Evolutionary conservation across 768 basidiomycete species (phyloP).

Genomic region (Boletus barrowsii): DNA sequence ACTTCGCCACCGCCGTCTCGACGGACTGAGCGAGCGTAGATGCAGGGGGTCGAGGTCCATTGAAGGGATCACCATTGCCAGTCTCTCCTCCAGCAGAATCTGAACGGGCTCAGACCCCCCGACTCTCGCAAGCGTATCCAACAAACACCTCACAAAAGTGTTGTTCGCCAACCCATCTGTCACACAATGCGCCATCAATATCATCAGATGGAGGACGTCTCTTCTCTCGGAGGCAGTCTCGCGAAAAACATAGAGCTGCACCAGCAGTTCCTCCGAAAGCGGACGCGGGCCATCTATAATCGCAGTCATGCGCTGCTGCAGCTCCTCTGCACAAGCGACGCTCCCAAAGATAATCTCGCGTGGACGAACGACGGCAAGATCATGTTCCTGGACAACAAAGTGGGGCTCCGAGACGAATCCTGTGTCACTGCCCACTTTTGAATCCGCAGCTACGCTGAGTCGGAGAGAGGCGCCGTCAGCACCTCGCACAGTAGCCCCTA

Average conservation of each 20-base stretch:
- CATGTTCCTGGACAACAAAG: slow-evolving; percentile 43
- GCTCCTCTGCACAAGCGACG: slow-evolving; percentile 36
- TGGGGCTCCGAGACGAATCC: background rate
- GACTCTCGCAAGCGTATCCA: slow-evolving; percentile 37
- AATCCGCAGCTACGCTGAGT: background rate
- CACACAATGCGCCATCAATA: slow-evolving; percentile 47
- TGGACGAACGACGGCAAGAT: slow-evolving; percentile 29
- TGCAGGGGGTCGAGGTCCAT: slow-evolving; percentile 36
- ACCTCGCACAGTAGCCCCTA: slow-evolving; percentile 39
- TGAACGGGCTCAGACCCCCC: background rate
- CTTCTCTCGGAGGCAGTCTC: slow-evolving; percentile 31
- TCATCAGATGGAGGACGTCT: slow-evolving; percentile 39
- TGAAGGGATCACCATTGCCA: slow-evolving; percentile 39
- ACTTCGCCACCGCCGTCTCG: slow-evolving; percentile 43
- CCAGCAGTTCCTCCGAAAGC: slow-evolving; percentile 43
- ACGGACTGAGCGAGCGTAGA: slow-evolving; percentile 27
- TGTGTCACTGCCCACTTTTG: background rate
- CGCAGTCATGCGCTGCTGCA: slow-evolving; percentile 23
- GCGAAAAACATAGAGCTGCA: slow-evolving; percentile 41
- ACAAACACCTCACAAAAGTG: slow-evolving; percentile 42
- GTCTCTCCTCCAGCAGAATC: slow-evolving; percentile 34
- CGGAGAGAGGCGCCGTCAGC: background rate
- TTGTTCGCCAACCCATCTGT: slow-evolving; percentile 46
- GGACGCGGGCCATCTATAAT: slow-evolving; percentile 34
- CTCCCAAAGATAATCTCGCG: slow-evolving; percentile 39